phyloP scores from a whole-genome alignment of 371 early-diverging fungal species.

The Mucor lusitanicus region DNA sequence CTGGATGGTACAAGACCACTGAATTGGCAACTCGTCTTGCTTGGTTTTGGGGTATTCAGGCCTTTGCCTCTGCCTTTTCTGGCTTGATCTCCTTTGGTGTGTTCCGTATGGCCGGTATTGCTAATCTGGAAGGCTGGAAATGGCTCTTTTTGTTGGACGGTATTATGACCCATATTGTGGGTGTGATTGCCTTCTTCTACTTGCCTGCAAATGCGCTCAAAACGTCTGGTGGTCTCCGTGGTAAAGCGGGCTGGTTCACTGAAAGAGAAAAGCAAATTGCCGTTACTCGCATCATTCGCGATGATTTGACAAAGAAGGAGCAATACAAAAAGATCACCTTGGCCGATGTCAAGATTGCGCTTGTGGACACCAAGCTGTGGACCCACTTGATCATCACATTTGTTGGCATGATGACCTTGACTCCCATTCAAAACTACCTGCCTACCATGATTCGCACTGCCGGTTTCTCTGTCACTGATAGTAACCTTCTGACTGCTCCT shows the following conservation, averaged over 20 bases:
- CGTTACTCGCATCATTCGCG: conserved; percentile 57
- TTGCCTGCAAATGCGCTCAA: conserved; percentile 43
- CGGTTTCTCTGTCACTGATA: conserved; percentile 49
- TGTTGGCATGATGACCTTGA: conserved; percentile 39
- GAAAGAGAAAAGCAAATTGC: conserved; percentile 49
- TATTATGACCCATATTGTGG: conserved; percentile 50
- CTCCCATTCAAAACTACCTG: conserved; percentile 50
- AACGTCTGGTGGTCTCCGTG: conserved; percentile 42
- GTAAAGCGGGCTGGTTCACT: conserved; percentile 39
- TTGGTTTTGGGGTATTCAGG: conserved; percentile 63
- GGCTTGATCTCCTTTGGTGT: conserved; percentile 62
- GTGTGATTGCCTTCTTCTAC: conserved; percentile 45
- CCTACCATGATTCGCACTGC: conserved; percentile 54
- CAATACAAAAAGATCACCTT: conserved; percentile 26
- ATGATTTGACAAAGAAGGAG: conserved; percentile 50
- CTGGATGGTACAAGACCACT: conserved; percentile 57
- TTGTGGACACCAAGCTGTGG: conserved; percentile 49
- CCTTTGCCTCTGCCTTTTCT: conserved; percentile 58
- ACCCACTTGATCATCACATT: conserved; percentile 44
- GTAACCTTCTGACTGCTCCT: conserved; percentile 60
- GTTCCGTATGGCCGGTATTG: conserved; percentile 53
- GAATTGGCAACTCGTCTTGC: conserved; percentile 60
- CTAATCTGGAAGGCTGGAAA: conserved; percentile 57
- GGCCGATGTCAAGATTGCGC: conserved; percentile 34
- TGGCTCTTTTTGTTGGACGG: conserved; percentile 63